Base-by-base conservation (phyloP, 257 asterid genomes). In the Ilex asprella region DNA sequence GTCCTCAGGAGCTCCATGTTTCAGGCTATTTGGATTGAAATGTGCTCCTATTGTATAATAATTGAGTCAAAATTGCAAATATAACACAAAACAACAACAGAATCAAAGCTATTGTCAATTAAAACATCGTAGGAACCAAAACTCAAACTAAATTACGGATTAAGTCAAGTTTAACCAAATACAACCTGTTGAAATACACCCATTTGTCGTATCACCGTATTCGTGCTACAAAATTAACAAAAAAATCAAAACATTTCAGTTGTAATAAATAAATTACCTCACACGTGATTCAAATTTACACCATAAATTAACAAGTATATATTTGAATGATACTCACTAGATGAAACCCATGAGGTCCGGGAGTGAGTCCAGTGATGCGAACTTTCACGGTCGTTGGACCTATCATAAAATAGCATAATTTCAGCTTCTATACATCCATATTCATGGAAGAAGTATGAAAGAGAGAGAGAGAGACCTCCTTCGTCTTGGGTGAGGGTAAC, bases 1-100 rank as follows among this genome's bases (percentile, higher is more conserved):
- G 43, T 92, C 99, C 68, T 73, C 88, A 61, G 97, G 99, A 77
- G 97, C 89, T 79, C 99, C 99, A 54, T 89, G 99, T 63, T 94
- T 89, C 79, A 76, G 32, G 3, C 82, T 86, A 58, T 78, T 76
- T 2, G 97, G 99, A 77, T 92, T 92, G 66, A 89, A 92, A 82
- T 92, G 99, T 51, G 97, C 58, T 67, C 99, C 99, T 92, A 73
- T 69, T 49, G 46, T 41, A 57, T 12, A 32, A 55, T 16, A 55
- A 51, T 30, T 62, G 56, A 14, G 10, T n/a, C 39, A 11, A 72
- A n/a, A 46, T 63, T 9, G 30, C 30, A 58, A n/a, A n/a, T n/a
- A n/a, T n/a, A n/a, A n/a, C n/a, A n/a, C n/a, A n/a, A n/a, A n/a
- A n/a, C n/a, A n/a, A n/a, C n/a, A n/a, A n/a, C 49, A 29, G 10